Evolutionary conservation across 1,284 basidiomycete species (phyloP).

Genomic region (Agaricales sp.): DNA sequence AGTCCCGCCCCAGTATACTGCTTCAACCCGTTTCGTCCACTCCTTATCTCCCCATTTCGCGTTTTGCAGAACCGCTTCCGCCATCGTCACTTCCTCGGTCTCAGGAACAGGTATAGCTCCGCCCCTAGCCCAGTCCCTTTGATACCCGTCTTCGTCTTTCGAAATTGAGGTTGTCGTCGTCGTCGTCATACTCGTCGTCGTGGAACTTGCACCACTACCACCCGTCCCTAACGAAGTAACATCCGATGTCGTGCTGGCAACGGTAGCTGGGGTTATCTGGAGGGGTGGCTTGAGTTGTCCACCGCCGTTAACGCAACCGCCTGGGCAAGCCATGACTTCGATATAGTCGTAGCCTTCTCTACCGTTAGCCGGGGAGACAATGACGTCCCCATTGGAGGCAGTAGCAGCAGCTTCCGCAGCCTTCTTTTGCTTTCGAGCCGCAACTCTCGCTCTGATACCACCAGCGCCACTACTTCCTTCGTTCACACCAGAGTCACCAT

Average conservation of each 20-base stretch:
- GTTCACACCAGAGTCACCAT: constrained; percentile 22
- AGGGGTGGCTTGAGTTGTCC: constrained; percentile 73
- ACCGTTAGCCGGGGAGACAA: not conserved
- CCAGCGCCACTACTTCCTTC: constrained; percentile 27
- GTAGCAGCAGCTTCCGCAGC: not conserved
- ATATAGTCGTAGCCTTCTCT: constrained; percentile 80
- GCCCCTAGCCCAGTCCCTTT: constrained; percentile 41
- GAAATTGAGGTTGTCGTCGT: not conserved
- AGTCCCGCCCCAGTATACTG: constrained; percentile 59
- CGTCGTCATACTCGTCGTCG: not conserved
- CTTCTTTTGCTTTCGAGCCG: not conserved
- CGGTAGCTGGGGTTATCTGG: constrained; percentile 14
- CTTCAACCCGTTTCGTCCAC: constrained; percentile 73
- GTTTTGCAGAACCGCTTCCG: constrained; percentile 24
- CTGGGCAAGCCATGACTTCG: constrained; percentile 99
- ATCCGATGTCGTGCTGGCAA: not conserved
- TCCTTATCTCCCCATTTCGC: constrained; percentile 67
- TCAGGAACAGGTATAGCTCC: constrained; percentile 36
- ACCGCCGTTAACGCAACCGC: constrained; percentile 95
- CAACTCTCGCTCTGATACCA: constrained; percentile 13
- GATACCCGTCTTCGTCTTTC: constrained; percentile 51
- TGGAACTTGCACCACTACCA: not conserved
- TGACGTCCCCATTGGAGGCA: not conserved
- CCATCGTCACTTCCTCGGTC: constrained; percentile 34
- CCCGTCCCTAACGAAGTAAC: not conserved